Evolutionary conservation across 2,329 filamentous ascomycete species (phyloP), one percentile per base, ranked within the genome.

Genomic region (Gliomastix tumulicola): DNA sequence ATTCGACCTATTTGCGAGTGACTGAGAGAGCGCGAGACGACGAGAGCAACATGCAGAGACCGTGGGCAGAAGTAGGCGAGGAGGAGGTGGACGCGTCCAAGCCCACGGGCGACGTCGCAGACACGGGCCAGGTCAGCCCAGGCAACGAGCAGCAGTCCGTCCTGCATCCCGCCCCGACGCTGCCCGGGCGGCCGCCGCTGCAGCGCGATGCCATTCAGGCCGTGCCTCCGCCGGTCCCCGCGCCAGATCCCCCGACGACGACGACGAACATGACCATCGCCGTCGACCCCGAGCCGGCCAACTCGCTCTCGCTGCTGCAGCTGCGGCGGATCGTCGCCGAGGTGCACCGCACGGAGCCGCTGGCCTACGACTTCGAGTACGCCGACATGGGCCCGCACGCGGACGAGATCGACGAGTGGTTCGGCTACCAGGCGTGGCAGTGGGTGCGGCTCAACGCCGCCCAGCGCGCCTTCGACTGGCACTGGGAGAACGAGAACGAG

Each of bases 321-420:
- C 68, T 90, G 34, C 75, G 78, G 44, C 78, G 76, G 45, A 74
- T 89, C 37, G 82, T 89, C 15, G 76, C 79, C 43, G 84, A 89
- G 41, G 79, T 87, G 47, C 83, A 83, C 13, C 77, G 76, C 44
- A 55, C 70, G 35, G 84, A 88, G 46, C 75, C 82, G 34, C 68
- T 74, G 30, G 78, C 79, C 10, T 98, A 98, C 66, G 88, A 92
- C 42, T 98, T 95, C 56, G 76, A 76, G 44, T 90, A 90, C 62
- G 66, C 74, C 19, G 84, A 90, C 57, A 74, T 75, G 38, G 80
- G 82, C 17, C 67, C 78, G 1, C 82, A 94, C 49, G 79, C 85
- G 15, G 87, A 92, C 44, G 92, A 98, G 66, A 71, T 98, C 33
- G 88, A 97, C 55, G 92, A 98, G 63, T 98, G 92, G 92, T 98